These are phyloP conservation scores for Chiua sp. DNA, from an alignment of 1,284 basidiomycete species.

Conservation along the genomic window DNA sequence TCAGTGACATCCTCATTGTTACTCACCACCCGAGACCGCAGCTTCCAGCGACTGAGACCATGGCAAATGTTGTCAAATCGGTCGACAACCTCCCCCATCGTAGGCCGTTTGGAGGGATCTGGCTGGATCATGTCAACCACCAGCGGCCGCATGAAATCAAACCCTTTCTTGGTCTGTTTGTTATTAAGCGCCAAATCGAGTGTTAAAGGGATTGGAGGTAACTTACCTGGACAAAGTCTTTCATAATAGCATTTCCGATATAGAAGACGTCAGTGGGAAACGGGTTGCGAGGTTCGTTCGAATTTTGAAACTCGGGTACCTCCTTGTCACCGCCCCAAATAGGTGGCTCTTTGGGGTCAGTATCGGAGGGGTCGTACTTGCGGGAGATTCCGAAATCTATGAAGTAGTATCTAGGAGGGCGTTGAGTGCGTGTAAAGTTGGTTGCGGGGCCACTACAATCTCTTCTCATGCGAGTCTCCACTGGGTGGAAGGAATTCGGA, in stretches of 20 bases:
- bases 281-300: constrained; percentile 15
- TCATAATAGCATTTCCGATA: constrained; percentile 23
- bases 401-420: constrained; percentile 15
- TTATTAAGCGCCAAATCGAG: no score
- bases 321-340: constrained; percentile 35
- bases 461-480: neutral
- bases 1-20: constrained; percentile 4
- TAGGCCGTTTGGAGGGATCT: constrained; percentile 24
- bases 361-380: constrained; percentile 25
- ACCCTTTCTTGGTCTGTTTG: constrained; percentile 8
- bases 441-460: neutral
- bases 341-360: constrained; percentile 21
- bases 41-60: constrained; percentile 3
- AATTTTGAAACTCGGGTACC: constrained; percentile 29
- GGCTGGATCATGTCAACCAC: constrained; percentile 23
- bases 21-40: constrained; percentile 16
- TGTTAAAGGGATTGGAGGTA: neutral
- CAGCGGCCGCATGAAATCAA: constrained; percentile 25
- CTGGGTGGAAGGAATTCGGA: constrained; percentile 4
- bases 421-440: constrained; percentile 13
- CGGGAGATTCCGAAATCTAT: constrained; percentile 32
- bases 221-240: constrained; percentile 15
- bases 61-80: constrained; percentile 11
- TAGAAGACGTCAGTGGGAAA: constrained; percentile 36
- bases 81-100: constrained; percentile 19